A percentile compares a stretch with the other conserved stretches of the same genome.
Evolutionary conservation across 2,329 filamentous ascomycete species (phyloP).

Genomic region (Stylonectria norvegica): DNA sequence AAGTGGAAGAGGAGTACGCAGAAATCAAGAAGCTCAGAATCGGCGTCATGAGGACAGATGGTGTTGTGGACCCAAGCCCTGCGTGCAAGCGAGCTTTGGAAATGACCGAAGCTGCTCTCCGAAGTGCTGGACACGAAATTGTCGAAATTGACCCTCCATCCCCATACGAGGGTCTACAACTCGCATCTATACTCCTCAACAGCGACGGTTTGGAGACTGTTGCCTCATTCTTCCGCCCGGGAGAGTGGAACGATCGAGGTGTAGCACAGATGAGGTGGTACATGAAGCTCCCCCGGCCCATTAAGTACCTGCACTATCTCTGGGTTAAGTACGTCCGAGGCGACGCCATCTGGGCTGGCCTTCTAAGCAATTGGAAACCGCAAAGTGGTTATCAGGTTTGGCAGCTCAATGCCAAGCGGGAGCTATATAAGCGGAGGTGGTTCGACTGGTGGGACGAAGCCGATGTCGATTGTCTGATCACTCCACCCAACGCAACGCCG

Average conservation of each 20-base stretch:
- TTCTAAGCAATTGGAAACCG: constrained; percentile 69
- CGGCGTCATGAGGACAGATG: constrained; percentile 74
- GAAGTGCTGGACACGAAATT: constrained; percentile 71
- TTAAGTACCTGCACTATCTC: constrained; percentile 84
- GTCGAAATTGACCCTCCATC: constrained; percentile 60
- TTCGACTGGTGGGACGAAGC: constrained; percentile 80
- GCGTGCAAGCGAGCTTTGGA: constrained; percentile 76
- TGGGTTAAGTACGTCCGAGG: constrained; percentile 81
- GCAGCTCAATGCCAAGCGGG: constrained; percentile 73
- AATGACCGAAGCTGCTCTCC: constrained; percentile 66
- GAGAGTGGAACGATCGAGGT: constrained; percentile 77
- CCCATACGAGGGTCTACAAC: constrained; percentile 69
- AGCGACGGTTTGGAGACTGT: constrained; percentile 81
- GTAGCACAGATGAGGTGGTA: constrained; percentile 71
- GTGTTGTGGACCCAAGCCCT: constrained; percentile 81
- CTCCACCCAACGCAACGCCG: constrained; percentile 85
- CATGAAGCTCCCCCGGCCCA: constrained; percentile 66
- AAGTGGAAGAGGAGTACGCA: constrained; percentile 56
- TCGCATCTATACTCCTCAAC: constrained; percentile 79
- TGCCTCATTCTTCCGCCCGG: constrained; percentile 68
- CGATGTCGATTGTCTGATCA: constrained; percentile 73
- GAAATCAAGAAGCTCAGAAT: constrained; percentile 64
- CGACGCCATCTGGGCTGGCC: constrained; percentile 73
- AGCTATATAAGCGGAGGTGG: constrained; percentile 73
- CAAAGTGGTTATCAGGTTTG: constrained; percentile 78